Evolutionary conservation across 331 rosid species (phyloP), one percentile per base, ranked within the genome.

Genomic region (Acacia concinna): DNA sequence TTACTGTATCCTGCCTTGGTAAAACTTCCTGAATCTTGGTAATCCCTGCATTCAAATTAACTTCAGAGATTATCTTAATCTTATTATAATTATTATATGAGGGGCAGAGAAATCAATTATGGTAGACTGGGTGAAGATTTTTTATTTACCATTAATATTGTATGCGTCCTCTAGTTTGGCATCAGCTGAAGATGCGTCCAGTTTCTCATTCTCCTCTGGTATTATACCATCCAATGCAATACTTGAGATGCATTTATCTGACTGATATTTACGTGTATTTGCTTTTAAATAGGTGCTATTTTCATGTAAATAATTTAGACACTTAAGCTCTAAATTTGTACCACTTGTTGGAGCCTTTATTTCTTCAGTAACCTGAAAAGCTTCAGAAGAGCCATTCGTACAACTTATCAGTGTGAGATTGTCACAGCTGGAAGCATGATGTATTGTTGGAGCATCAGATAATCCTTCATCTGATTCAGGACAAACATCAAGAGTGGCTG

Each of bases 1-100:
- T 34, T 82, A 75, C 40, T 57, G 57, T 68, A 80, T 83, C 84
- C 66, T 82, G 82, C 73, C 47, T 79, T 64, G 81, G 57, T 32
- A 51, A 79, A 73, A 6, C 57, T 56, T 78, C 83, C 9, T 32
- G 82, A 82, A 69, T 63, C 31, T 31, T 54, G 64, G 47, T 81
- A 46, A 79, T 47, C 69, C 68, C 75, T 28, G 74, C 68, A 79
- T 73, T 82, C 9, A 83, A 68, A 69, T 47, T 71, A 37, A 35
- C 77, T 77, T 81, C 81, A 73, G 73, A 73, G 44, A 44, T 75
- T 37, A 70, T 81, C 28, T 56, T 77, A 64, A 51, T 78, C 34
- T 62, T 31, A 71, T 46, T 66, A 44, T 84, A 83, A 83, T 63
- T 86, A 83, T 63, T 86, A 65, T 12, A 46, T 5, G 15, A 52